Evolutionary conservation across 139 green algal species (phyloP), one percentile per base, ranked within the genome.

Genomic region (Picochlorum sp.): DNA sequence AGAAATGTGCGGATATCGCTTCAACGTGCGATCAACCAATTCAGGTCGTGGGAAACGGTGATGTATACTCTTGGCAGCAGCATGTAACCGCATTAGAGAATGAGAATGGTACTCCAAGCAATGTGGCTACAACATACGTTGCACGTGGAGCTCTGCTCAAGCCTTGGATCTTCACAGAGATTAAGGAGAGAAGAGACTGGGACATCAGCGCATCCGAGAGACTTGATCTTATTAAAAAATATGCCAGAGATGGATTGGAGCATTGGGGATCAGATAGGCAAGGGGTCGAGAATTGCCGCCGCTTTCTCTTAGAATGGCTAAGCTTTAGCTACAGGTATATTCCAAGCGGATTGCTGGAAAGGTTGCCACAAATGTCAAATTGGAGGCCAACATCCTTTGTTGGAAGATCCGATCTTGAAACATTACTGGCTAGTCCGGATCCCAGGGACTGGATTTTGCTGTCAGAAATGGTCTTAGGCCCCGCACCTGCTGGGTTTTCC

Each of bases 151-250:
- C 88, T n/a, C 78, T 99, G 2, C 87, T 98, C 70, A 99, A 99
- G 81, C 93, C 93, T 12, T 99, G 93, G 92, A 58, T 99, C 31
- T 93, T 97, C 73, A 91, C 85, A 3, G 88, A 93, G 65, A 97
- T 98, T 57, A 86, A 90, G 68, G 91, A 99, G 76, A 77, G 80
- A 63, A 78, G 92, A 5, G 73, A 95, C 66, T 96, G 88, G 82
- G 92, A 99, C 81, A 99, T 99, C 67, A 82, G 50, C 41, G 75
- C 86, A 68, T 39, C 44, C 1, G 91, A 99, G 83, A 72, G 92
- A 0, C 63, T 99, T 12, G 91, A 96, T 54, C 49, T 97, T 12
- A 55, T 96, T 39, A 79, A 81, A 56, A 28, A 65, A 1, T 98
- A 87, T 59, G 76, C 52, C 58, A 45, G 22, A 8, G 75, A 65